Percentiles rank a stretch among this genome's conserved stretches.
Conservation (phyloP, 257 asterid genomes). For the Forsythia suspensa region DNA sequence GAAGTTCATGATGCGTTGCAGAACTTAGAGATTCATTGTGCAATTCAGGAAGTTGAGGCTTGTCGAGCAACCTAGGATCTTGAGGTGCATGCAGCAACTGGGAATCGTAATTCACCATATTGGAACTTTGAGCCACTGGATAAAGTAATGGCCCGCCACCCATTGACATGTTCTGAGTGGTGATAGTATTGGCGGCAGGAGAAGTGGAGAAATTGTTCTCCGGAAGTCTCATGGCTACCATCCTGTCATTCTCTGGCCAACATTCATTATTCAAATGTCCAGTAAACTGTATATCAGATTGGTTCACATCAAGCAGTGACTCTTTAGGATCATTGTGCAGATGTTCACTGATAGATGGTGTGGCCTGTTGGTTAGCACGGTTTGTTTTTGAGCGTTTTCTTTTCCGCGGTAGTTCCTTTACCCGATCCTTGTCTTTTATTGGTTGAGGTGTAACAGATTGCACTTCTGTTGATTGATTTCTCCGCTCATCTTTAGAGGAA, state of each 20-base stretch:
- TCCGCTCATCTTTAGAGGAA: slow-evolving; percentile 55
- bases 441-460: slow-evolving; percentile 23
- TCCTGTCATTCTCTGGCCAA: slow-evolving; percentile 26
- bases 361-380: slow-evolving; percentile 24
- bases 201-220: slow-evolving; percentile 29
- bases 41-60: slow-evolving; percentile 27
- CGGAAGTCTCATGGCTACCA: slow-evolving; percentile 22
- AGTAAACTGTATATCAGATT: slow-evolving; percentile 18
- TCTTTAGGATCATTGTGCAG: slow-evolving; percentile 32
- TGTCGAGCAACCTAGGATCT: slow-evolving; percentile 24
- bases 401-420: slow-evolving; percentile 32
- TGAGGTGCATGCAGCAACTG: slow-evolving; percentile 25
- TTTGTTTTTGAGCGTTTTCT: slow-evolving; percentile 36
- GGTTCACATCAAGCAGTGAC: slow-evolving; percentile 35
- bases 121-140: slow-evolving; percentile 31
- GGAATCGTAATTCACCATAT: slow-evolving; percentile 32
- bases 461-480: slow-evolving; percentile 31
- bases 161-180: slow-evolving; percentile 8
- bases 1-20: slow-evolving; percentile 32
- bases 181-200: slow-evolving; percentile 36
- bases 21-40: slow-evolving; percentile 24
- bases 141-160: slow-evolving; percentile 29
- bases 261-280: slow-evolving; percentile 30
- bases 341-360: slow-evolving; percentile 36
- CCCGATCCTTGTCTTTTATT: slow-evolving; percentile 33